Base-by-base conservation (phyloP, 306 rosid species). In the Rubus idaeus region DNA sequence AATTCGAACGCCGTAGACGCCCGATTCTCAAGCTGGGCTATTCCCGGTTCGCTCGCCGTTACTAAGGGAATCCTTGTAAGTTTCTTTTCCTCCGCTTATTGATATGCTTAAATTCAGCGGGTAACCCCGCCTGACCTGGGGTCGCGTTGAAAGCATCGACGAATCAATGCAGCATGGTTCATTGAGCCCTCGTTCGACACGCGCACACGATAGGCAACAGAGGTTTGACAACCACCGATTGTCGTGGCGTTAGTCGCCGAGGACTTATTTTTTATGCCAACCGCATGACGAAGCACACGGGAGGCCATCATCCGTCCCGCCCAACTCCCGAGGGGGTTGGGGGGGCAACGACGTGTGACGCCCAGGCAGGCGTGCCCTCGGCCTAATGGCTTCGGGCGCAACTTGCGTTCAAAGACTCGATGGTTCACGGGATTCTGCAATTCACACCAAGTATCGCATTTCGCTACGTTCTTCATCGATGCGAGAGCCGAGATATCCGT, bases 41-140 rank as follows among this genome's bases (percentile, higher is more conserved):
- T 68, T 77, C 68, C 58, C n/a, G 75, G 57, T 77, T 67, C 57
- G 44, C 82, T 79, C 55, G 73, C 73, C 67, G 73, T 71, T 71
- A 70, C 66, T 46, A 50, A 55, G 69, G 77, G 75, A 68, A 68
- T 68, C 80, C 68, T 56, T 5, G 68, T 55, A 67, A 63, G 68
- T 41, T 68, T 69, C 18, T 51, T 65, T 66, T 66, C 73, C 73
- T 76, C 65, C 42, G 64, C 79, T 61, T 55, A 69, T 16, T 53
- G 61, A 67, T 39, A 67, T 66, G 81, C 60, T 75, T 62, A 75
- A 62, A 46, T 23, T 63, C 44, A 69, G 66, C 74, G 66, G 74
- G 72, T 62, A 17, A 18, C 60, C 74, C 74, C 65, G 21, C 66
- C 66, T 55, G 72, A 52, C 74, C 66, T 68, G 74, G 80, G 69